phyloP scores from a whole-genome alignment of 116 monocot genomes.

The Dioscorea cayenensis region DNA sequence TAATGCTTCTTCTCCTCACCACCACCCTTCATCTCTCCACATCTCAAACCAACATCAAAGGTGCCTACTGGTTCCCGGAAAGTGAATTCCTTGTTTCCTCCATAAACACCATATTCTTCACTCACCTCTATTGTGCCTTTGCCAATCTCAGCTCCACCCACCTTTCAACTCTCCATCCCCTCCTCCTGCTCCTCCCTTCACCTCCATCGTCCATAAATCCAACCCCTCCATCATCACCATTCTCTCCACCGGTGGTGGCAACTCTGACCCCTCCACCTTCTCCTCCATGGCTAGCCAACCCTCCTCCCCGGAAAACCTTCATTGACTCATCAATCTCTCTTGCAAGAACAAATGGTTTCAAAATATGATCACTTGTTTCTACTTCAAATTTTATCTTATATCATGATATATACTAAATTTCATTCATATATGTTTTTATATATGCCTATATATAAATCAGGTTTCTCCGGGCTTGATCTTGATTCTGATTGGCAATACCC shows the following conservation, averaged over 20 bases:
- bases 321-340: constrained; percentile 14
- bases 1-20: not conserved
- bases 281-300: constrained; percentile 10
- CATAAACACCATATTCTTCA: constrained; percentile 17
- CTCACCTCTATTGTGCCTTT: constrained; percentile 22
- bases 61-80: not conserved
- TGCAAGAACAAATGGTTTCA: constrained; percentile 9
- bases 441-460: too few species aligned
- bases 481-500: constrained; percentile 32
- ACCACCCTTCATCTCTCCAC: not conserved
- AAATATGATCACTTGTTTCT: too few species aligned
- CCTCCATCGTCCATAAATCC: constrained; percentile 3
- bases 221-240: constrained; percentile 9
- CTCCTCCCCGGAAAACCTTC: constrained; percentile 16
- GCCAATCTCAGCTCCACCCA: constrained; percentile 8
- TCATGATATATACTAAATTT: too few species aligned
- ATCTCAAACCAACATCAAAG: not conserved
- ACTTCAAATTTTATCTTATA: too few species aligned
- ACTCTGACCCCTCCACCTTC: not conserved
- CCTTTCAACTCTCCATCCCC: constrained; percentile 10
- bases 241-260: constrained; percentile 13
- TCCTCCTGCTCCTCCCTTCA: constrained; percentile 11
- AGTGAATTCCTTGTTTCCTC: not conserved
- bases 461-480: too few species aligned
- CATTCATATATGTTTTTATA: too few species aligned